These are phyloP conservation scores for Coffea humblotiana DNA, from an alignment of 305 asterid species.

Conservation along the genomic window DNA sequence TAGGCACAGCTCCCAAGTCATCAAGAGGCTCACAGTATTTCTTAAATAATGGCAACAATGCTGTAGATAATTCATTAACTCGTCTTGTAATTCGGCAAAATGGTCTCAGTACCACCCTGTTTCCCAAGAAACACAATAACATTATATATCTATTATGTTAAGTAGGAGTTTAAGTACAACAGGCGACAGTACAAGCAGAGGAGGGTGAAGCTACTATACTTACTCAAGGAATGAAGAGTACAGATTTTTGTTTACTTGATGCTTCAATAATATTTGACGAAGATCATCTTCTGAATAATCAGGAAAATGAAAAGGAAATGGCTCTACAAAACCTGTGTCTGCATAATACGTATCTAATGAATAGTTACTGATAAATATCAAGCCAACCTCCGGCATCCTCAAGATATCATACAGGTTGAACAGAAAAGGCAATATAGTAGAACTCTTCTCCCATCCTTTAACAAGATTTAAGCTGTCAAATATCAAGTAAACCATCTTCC, in stretches of 20 bases:
- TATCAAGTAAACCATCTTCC: conserved; percentile 76
- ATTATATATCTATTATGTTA: neutral
- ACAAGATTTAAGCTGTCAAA: conserved; percentile 70
- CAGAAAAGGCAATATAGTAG: conserved; percentile 50
- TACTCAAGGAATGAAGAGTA: conserved; percentile 87
- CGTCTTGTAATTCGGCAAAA: conserved; percentile 79
- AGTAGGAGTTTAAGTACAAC: neutral
- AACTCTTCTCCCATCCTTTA: conserved; percentile 78
- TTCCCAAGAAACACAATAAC: conserved; percentile 27
- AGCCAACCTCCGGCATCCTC: conserved; percentile 77
- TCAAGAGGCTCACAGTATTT: conserved; percentile 81
- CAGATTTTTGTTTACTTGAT: conserved; percentile 56
- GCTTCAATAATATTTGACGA: conserved; percentile 64
- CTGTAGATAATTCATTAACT: conserved; percentile 68
- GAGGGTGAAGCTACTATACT: conserved; percentile 27
- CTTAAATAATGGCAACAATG: conserved; percentile 67
- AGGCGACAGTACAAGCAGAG: conserved; percentile 10
- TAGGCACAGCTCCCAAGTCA: conserved; percentile 50
- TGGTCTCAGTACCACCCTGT: conserved; percentile 75
- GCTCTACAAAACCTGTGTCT: conserved; percentile 73
- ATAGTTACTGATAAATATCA: conserved; percentile 67
- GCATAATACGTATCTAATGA: conserved; percentile 71
- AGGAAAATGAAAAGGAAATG: conserved; percentile 74
- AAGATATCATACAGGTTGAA: conserved; percentile 68
- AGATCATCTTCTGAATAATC: conserved; percentile 77